Base-by-base conservation (phyloP, 352 stramenopile genomes). In the Globisporangium middletonii region DNA sequence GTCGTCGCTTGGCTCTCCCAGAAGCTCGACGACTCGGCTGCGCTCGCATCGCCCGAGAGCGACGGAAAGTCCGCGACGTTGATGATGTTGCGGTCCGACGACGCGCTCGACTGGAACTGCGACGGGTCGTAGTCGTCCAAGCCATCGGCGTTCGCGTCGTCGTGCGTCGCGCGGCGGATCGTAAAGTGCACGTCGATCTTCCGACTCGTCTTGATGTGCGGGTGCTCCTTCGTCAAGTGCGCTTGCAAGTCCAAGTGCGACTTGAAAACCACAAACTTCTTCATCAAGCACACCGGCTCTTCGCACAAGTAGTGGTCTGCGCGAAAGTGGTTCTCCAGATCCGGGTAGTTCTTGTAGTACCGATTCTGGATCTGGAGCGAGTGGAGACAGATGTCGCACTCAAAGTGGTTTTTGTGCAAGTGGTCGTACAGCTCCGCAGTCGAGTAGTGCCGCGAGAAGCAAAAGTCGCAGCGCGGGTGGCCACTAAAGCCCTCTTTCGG, bases 261-360 rank as follows among this genome's bases (percentile, higher is more conserved):
- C 57, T 83, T 86, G 62, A 97, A 97, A 0, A 96, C 89, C 30
- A 96, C 80, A 59, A 97, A 97, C 59, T 95, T 95, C 55, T 91
- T 87, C 18, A 65, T 66, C 0, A 96, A 69, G 67, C 89, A 97
- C 33, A 59, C 38, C 7, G 76, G 60, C 57, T 96, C 86, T 67
- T 97, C 88, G 53, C 88, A 97, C 45, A 97, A 60, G 47, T 87
- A 92, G 54, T 97, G 89, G 15, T 94, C 86, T 18, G 77, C 77
- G 56, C 89, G 81, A 70, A 96, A 97, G 60, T 97, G 88, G 67
- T 92, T 89, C 56, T 97, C 82, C 43, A 97, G 57, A 67, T 97
- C 89, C 46, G 78, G 70, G 68, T 97, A 97, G 69, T 97, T 86
- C 71, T 92, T 92, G 77, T 96, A 97, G 66, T 96, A 95, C 42